phyloP scores from a whole-genome alignment of 2,329 filamentous ascomycete species.

The Trichoderma guizhouense region DNA sequence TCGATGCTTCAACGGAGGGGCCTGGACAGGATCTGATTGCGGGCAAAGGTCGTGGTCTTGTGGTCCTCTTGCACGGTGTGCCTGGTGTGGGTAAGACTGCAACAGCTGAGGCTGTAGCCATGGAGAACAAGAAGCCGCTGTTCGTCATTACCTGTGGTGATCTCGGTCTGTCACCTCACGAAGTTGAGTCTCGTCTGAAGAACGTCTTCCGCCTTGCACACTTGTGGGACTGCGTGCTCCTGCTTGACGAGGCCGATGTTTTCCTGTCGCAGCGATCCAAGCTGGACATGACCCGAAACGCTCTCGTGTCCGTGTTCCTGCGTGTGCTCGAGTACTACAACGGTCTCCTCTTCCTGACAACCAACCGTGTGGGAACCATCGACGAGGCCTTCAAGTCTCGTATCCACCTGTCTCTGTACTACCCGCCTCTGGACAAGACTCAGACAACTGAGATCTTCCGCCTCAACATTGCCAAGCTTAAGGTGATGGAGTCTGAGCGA shows the following conservation, averaged over 20 bases:
- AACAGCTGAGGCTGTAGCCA: constrained; percentile 43
- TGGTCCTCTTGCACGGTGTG: constrained; percentile 45
- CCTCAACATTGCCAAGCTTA: constrained; percentile 38
- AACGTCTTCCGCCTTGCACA: constrained; percentile 43
- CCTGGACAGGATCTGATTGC: constrained; percentile 39
- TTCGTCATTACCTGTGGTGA: constrained; percentile 51
- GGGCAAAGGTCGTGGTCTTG: constrained; percentile 44
- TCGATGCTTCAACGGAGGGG: constrained; percentile 24
- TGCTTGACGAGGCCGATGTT: constrained; percentile 38
- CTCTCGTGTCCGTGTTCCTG: constrained; percentile 43
- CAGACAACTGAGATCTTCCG: constrained; percentile 42
- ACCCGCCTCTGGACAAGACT: constrained; percentile 37
- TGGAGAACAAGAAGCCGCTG: constrained; percentile 42
- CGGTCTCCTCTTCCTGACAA: constrained; percentile 49
- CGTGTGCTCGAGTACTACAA: constrained; percentile 46
- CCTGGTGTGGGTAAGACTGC: constrained; percentile 50
- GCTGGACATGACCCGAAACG: constrained; percentile 34
- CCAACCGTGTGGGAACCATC: constrained; percentile 47
- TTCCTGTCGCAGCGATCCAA: constrained; percentile 33
- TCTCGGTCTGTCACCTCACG: constrained; percentile 39
- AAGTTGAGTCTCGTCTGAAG: constrained; percentile 40
- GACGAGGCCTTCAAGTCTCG: constrained; percentile 50
- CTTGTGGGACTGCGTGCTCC: constrained; percentile 37
- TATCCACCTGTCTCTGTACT: constrained; percentile 45
- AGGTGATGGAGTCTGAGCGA: constrained; percentile 35